Conservation (phyloP, 2,329 filamentous ascomycete genomes). For the Bipolaris bicolor region DNA sequence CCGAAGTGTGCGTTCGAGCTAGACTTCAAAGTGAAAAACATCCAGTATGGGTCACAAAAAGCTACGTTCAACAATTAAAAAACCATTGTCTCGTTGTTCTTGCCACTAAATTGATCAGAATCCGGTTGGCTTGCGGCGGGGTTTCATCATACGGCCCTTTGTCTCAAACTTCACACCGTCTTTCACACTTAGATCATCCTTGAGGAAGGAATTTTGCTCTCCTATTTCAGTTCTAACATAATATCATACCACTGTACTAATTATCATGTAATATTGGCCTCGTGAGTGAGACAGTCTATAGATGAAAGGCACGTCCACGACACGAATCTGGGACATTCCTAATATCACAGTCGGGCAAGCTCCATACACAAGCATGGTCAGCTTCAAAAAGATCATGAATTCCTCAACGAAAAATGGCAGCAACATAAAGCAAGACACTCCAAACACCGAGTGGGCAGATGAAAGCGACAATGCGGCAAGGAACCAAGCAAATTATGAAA, state of each 20-base stretch:
- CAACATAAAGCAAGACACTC: slow-evolving; percentile 10
- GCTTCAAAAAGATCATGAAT: slow-evolving; percentile 5
- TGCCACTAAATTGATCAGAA: not conserved
- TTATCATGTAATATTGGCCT: no score
- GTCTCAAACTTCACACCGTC: slow-evolving; percentile 1
- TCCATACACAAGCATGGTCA: not conserved
- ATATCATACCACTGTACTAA: not conserved
- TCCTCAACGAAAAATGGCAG: slow-evolving; percentile 14
- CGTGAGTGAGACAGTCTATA: no score
- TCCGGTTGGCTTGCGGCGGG: not conserved
- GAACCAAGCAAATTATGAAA: not conserved
- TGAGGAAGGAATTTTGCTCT: not conserved
- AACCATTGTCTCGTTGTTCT: not conserved
- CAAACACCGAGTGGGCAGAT: slow-evolving; percentile 10
- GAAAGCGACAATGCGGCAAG: not conserved
- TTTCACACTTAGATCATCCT: not conserved
- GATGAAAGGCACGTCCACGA: no score
- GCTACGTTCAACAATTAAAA: not conserved
- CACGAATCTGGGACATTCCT: not conserved
- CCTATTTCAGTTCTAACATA: not conserved
- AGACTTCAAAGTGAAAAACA: not conserved
- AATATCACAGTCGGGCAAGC: not conserved
- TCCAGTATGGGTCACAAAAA: not conserved
- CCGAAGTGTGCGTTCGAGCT: no score
- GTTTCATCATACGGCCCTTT: slow-evolving; percentile 2